phyloP scores from a whole-genome alignment of 1,284 basidiomycete species.

The Takashimella koratensis region DNA sequence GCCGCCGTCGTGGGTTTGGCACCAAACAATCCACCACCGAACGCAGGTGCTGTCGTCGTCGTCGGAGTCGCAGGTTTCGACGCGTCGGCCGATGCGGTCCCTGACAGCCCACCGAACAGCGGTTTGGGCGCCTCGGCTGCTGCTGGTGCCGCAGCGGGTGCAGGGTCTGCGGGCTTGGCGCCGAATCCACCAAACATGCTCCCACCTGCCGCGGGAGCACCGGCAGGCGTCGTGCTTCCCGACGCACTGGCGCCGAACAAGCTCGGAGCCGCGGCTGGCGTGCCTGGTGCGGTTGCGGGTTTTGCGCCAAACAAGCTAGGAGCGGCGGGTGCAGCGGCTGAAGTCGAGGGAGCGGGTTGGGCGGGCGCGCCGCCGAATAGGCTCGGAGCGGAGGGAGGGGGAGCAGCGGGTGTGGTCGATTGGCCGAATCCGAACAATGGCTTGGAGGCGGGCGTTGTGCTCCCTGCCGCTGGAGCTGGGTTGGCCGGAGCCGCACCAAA shows the following conservation, averaged over 20 bases:
- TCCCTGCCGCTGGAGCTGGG: conserved; percentile 16
- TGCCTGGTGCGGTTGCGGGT: conserved; percentile 18
- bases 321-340: conserved; percentile 19
- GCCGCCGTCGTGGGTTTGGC: conserved; percentile 23
- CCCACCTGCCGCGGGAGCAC: conserved; percentile 18
- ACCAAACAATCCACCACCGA: conserved; percentile 29
- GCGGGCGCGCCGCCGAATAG: conserved; percentile 28
- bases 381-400: conserved; percentile 25
- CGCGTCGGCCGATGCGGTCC: conserved; percentile 9
- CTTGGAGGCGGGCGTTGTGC: conserved; percentile 38
- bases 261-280: conserved; percentile 19
- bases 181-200: conserved; percentile 23
- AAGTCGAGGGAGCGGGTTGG: conserved; percentile 15
- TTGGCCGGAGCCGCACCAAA: conserved; percentile 19
- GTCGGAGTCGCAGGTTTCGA: conserved; percentile 3
- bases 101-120: conserved; percentile 9
- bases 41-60: neutral
- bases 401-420: conserved; percentile 34
- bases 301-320: conserved; percentile 28
- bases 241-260: conserved; percentile 22
- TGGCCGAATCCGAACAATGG: conserved; percentile 33
- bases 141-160: neutral
- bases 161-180: conserved; percentile 17
- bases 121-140: conserved; percentile 1
- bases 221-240: conserved; percentile 15